These are phyloP conservation scores for Carex parvula DNA, from an alignment of 176 grass and related monocot species.

Conservation along the genomic window DNA sequence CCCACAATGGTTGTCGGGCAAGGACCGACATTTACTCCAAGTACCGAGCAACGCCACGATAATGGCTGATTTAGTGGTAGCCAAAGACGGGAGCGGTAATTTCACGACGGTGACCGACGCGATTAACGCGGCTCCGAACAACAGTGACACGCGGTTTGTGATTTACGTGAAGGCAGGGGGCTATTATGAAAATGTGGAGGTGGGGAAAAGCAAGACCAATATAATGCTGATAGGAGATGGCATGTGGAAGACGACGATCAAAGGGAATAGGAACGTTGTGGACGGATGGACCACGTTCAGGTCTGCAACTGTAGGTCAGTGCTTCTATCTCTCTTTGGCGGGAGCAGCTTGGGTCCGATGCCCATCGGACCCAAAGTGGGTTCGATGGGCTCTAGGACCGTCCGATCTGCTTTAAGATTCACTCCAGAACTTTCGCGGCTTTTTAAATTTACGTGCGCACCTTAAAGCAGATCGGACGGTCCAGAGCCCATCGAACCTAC, in stretches of 20 bases:
- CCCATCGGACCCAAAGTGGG: no score
- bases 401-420: no score
- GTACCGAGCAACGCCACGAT: neutral
- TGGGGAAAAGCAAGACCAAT: conserved; percentile 59
- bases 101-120: conserved; percentile 71
- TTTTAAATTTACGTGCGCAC: no score
- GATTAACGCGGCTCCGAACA: conserved; percentile 78
- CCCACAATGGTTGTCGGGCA: conserved; percentile 47
- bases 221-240: conserved; percentile 85
- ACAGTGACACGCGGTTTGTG: conserved; percentile 67
- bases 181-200: conserved; percentile 91
- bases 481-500: no score
- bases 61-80: conserved; percentile 49
- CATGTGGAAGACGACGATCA: conserved; percentile 80
- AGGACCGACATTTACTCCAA: conserved; percentile 53
- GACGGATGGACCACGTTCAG: conserved; percentile 94
- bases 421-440: no score
- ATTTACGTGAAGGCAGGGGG: conserved; percentile 74
- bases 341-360: no score
- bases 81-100: conserved; percentile 86
- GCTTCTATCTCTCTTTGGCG: neutral
- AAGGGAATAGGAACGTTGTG: conserved; percentile 66
- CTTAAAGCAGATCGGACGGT: no score
- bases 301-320: conserved; percentile 73
- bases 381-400: no score